These are phyloP conservation scores for Nannochloropsis salina DNA, from an alignment of 108 stramenopile genomes.

Conservation along the genomic window DNA sequence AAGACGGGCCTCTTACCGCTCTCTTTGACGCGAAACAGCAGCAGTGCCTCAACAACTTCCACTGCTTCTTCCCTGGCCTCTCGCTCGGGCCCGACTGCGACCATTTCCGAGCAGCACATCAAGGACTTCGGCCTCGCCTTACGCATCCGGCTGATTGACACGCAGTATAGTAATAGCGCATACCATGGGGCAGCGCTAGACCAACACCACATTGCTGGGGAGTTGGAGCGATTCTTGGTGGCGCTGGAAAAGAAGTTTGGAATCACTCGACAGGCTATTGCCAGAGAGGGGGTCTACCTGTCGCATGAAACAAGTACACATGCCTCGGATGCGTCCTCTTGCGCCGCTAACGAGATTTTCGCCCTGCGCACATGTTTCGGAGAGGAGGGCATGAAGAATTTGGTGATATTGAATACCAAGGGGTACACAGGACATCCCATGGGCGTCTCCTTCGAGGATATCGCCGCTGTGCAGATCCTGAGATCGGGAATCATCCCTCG, in stretches of 20 bases:
- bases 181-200: conserved; percentile 92
- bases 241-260: conserved; percentile 79
- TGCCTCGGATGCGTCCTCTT: conserved; percentile 75
- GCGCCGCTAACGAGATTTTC: conserved; percentile 83
- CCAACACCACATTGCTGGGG: conserved; percentile 79
- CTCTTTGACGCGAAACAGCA: conserved; percentile 44
- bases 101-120: conserved; percentile 40
- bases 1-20: conserved; percentile 53
- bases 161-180: conserved; percentile 87
- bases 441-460: conserved; percentile 95
- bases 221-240: conserved; percentile 74
- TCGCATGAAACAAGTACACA: conserved; percentile 95
- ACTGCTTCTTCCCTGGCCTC: not conserved
- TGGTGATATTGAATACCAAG: conserved; percentile 89
- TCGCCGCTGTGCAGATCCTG: conserved; percentile 80
- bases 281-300: conserved; percentile 85
- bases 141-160: conserved; percentile 74
- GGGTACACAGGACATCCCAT: conserved; percentile 93
- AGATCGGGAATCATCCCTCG: conserved; percentile 74
- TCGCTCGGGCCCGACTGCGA: not conserved
- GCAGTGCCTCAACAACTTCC: conserved; percentile 24
- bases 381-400: conserved; percentile 68
- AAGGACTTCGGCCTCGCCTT: conserved; percentile 34
- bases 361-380: conserved; percentile 83
- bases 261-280: conserved; percentile 78